phyloP scores from a whole-genome alignment of 2,329 filamentous ascomycete species.

The Botrytis galanthina region DNA sequence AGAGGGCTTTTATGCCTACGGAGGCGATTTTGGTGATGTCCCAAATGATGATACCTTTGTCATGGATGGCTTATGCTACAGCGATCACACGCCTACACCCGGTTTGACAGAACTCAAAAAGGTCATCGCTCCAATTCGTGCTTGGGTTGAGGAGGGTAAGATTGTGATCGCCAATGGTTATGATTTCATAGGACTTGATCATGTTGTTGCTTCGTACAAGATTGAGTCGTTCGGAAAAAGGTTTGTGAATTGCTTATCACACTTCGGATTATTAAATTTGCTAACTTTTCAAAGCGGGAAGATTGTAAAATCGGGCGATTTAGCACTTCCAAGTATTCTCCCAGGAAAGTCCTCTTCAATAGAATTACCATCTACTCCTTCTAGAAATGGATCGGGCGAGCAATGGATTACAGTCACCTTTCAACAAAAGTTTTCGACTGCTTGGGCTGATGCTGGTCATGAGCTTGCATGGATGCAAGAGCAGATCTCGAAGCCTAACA shows the following conservation, averaged over 20 bases:
- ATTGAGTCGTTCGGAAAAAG: constrained; percentile 44
- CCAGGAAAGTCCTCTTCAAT: constrained; percentile 28
- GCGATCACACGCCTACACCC: constrained; percentile 54
- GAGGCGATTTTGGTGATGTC: constrained; percentile 60
- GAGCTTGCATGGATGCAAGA: constrained; percentile 55
- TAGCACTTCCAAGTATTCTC: constrained; percentile 45
- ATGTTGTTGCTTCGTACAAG: constrained; percentile 47
- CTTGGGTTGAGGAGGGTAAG: constrained; percentile 37
- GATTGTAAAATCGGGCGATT: constrained; percentile 39
- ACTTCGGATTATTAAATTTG: constrained; percentile 5
- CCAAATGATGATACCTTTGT: constrained; percentile 62
- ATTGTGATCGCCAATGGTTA: constrained; percentile 47
- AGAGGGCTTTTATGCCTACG: constrained; percentile 54
- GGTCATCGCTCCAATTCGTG: constrained; percentile 54
- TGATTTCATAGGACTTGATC: constrained; percentile 52
- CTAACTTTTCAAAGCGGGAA: constrained; percentile 25
- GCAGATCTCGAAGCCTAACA: constrained; percentile 23
- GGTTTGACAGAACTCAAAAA: constrained; percentile 58
- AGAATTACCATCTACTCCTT: constrained; percentile 14
- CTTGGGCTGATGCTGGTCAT: constrained; percentile 53
- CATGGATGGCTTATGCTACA: constrained; percentile 58
- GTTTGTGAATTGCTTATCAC: constrained; percentile 39
- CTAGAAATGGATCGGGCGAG: constrained; percentile 16
- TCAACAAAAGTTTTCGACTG: constrained; percentile 42
- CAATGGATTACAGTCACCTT: constrained; percentile 36